Base-by-base conservation (phyloP, 2,329 filamentous ascomycete genomes). In the Torrubiella hemipterigena region DNA sequence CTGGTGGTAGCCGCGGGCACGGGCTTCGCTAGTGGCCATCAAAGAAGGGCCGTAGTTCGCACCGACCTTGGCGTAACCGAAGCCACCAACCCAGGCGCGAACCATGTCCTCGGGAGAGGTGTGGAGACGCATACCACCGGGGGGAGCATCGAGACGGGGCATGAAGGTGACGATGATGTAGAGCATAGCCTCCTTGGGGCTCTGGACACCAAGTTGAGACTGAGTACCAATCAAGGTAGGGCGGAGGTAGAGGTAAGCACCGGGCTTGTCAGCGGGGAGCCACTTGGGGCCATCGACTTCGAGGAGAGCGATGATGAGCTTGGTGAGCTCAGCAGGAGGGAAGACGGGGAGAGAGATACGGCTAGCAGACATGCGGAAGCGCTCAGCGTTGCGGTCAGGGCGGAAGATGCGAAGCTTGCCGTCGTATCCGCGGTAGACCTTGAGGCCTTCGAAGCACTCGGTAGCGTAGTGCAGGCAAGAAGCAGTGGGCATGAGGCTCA, bases 1-100 rank as follows among this genome's bases (percentile, higher is more conserved):
- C 66, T 95, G 89, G 49, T 89, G 73, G 57, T 76, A 95, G 0
- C 89, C 87, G 24, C 71, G 60, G 9, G 61, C 62, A 34, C 76
- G 63, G 4, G 87, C 87, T 54, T 87, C 81, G 13, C 69, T 68
- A 29, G 86, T 86, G 4, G 84, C 82, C 32, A 84, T 66, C 32
- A 95, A 67, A 14, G 73, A 78, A 13, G 87, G 87, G 0, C 87
- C 87, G 55, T 94, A 95, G 65, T 94, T 95, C 38, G 87, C 87
- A 33, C 87, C 87, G 20, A 95, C 73, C 60, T 95, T 95, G 38
- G 86, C 85, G 50, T 81, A 87, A 1, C 87, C 87, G 53, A 93
- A 93, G 8, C 89, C 87, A 38, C 87, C 87, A 14, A 84, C 85
- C 87, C 87, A 95, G 10, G 87, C 86, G 42, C 87, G 79, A 35